phyloP scores from a whole-genome alignment of 768 basidiomycete species.

The Naganishia kalamii region DNA sequence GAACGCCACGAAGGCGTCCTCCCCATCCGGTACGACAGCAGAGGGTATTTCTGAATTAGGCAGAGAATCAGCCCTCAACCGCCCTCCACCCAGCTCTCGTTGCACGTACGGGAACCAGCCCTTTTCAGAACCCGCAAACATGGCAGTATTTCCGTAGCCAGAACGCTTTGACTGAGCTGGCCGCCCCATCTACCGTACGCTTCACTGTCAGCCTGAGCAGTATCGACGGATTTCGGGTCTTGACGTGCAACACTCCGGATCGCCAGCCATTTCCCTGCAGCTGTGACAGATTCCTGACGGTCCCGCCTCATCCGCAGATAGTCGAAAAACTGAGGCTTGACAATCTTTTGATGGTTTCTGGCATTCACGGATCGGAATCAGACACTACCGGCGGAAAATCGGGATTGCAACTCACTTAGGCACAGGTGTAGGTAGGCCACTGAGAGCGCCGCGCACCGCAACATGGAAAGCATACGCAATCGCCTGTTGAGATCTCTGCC shows the following conservation, averaged over 20 bases:
- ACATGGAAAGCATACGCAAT: constrained; percentile 72
- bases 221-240: constrained; percentile 14
- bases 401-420: constrained; percentile 50
- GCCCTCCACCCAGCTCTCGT: constrained; percentile 29
- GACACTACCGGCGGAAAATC: background rate
- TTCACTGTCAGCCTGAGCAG: background rate
- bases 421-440: constrained; percentile 81
- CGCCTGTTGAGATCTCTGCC: constrained; percentile 43
- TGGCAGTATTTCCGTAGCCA: constrained; percentile 38
- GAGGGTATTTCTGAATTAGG: background rate
- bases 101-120: background rate
- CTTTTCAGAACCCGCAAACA: constrained; percentile 29
- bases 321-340: constrained; percentile 73
- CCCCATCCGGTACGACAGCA: background rate
- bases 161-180: constrained; percentile 25
- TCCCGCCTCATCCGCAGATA: constrained; percentile 28
- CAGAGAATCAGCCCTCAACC: background rate
- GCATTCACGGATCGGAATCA: background rate
- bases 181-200: constrained; percentile 32
- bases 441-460: constrained; percentile 71
- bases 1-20: background rate
- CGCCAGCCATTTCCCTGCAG: constrained; percentile 23
- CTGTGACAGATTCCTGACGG: constrained; percentile 29
- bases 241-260: constrained; percentile 26
- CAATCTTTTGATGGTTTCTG: constrained; percentile 60